phyloP scores from a whole-genome alignment of 1,139 yeast genomes.

The Magnusiomyces fungicola region DNA sequence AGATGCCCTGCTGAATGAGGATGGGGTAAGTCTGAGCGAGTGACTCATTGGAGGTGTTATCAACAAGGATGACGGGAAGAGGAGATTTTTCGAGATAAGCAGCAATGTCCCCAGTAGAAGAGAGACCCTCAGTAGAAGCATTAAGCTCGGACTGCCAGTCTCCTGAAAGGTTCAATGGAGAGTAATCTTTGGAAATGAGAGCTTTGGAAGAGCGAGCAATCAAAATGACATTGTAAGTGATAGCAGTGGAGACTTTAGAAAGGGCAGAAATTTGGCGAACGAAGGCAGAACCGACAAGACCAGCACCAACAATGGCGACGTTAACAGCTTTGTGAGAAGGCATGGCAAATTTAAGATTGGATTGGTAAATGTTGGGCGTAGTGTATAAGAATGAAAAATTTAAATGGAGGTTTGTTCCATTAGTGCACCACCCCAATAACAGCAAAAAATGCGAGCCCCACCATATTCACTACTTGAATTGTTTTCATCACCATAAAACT shows the following conservation, averaged over 20 bases:
- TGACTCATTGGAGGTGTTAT: slow-evolving; percentile 80
- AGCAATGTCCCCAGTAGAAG: slow-evolving; percentile 51
- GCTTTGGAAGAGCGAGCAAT: slow-evolving; percentile 72
- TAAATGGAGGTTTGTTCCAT: too few relatives aligned
- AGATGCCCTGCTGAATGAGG: slow-evolving; percentile 69
- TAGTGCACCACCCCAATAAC: too few relatives aligned
- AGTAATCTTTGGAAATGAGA: slow-evolving; percentile 57
- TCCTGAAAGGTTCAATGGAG: slow-evolving; percentile 52
- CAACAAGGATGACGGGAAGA: slow-evolving; percentile 76
- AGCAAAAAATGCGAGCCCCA: too few relatives aligned
- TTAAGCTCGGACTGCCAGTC: slow-evolving; percentile 43
- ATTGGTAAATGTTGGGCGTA: too few relatives aligned
- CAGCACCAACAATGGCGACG: slow-evolving; percentile 33
- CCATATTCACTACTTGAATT: too few relatives aligned
- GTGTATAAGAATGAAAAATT: too few relatives aligned
- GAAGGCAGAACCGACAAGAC: slow-evolving; percentile 92
- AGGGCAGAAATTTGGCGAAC: slow-evolving; percentile 59
- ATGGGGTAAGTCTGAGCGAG: slow-evolving; percentile 72
- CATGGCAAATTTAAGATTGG: too few relatives aligned
- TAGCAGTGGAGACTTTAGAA: slow-evolving; percentile 27
- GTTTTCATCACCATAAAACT: too few relatives aligned
- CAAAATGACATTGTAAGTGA: slow-evolving; percentile 62
- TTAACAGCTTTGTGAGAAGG: not conserved
- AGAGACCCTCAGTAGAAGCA: slow-evolving; percentile 42
- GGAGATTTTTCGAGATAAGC: slow-evolving; percentile 58